phyloP scores from a whole-genome alignment of 352 stramenopile genomes.

The Globisporangium paroecandrum region DNA sequence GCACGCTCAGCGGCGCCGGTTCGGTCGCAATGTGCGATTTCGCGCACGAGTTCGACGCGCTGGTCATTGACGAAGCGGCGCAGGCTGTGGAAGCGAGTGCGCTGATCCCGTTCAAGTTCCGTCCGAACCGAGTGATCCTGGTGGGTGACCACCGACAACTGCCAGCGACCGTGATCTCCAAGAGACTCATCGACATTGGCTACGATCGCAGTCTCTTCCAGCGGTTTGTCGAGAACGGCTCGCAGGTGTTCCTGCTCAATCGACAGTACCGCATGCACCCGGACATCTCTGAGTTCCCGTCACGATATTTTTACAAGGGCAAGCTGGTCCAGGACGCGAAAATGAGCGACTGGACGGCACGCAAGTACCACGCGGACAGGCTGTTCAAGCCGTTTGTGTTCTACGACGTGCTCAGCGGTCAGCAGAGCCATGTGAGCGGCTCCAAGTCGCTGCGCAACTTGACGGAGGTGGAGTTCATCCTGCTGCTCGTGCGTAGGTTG shows the following conservation, averaged over 20 bases:
- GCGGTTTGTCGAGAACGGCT: conserved; percentile 86
- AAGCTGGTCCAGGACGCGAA: conserved; percentile 84
- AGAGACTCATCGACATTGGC: conserved; percentile 69
- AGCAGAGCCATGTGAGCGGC: conserved; percentile 65
- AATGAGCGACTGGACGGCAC: conserved; percentile 71
- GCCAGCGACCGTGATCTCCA: conserved; percentile 96
- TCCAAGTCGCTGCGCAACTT: conserved; percentile 79
- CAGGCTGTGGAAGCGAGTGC: conserved; percentile 95
- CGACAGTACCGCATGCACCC: conserved; percentile 98
- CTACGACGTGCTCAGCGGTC: conserved; percentile 50
- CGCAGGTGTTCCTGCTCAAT: conserved; percentile 85
- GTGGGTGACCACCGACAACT: conserved; percentile 97
- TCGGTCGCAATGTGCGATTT: conserved; percentile 84
- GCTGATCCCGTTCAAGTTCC: conserved; percentile 96
- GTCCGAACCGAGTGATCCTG: conserved; percentile 74
- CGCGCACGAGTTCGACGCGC: conserved; percentile 93
- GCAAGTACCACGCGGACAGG: conserved; percentile 51
- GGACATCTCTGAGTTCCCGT: conserved; percentile 94
- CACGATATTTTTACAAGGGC: conserved; percentile 92
- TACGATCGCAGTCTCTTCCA: conserved; percentile 97
- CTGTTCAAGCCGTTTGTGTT: conserved; percentile 65
- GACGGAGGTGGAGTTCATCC: conserved; percentile 71
- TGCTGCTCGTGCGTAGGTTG: conserved; percentile 90
- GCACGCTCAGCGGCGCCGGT: conserved; percentile 76
- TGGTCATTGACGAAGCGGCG: conserved; percentile 97